Base-by-base conservation (phyloP, 768 basidiomycete genomes). In the Tricholoma matsutake region DNA sequence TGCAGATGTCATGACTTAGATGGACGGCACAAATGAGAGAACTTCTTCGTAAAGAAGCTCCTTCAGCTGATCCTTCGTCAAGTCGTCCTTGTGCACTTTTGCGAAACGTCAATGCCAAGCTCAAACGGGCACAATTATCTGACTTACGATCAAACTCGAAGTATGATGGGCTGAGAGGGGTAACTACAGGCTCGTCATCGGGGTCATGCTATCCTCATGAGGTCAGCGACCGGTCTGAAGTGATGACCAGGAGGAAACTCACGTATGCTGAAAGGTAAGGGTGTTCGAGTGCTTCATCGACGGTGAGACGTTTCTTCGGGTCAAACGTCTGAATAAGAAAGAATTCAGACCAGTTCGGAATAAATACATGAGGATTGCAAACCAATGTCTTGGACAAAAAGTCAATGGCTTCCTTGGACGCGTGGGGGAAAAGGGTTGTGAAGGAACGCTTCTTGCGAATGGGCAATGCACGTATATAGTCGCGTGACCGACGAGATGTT, bases 191-290 rank as follows among this genome's bases (percentile, higher is more conserved):
- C 69, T 97, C 95, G 69, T 97, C 95, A 57, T 92, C 89, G 1
- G 94, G 87, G 70, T 94, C 93, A 66, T 94, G 91, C 86, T 89
- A 62, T 2, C 22, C 51, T 57, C 31, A 63, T 52, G 43, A 61
- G 65, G 85, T 86, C 75, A 83, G 77, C 34, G 29, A 28, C 39
- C 11, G 16, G 45, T 54, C n/a, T 6, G 28, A 31, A 53, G 47
- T 20, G 8, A 47, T 28, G 28, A 32, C 39, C 5, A 55, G 11
- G 54, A 47, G 16, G 22, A 22, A 35, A 59, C 61, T 64, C 56
- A 91, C 91, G 71, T 97, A 96, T 72, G 94, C 92, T 71, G 94
- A 92, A 13, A 96, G 81, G 71, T 96, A 96, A 6, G 96, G 95
- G 69, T 98, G 96, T 32, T 89, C 88, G 18, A 99, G 79, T 7